These are phyloP conservation scores for Candida broadrunensis DNA, from an alignment of 805 yeast genomes.

Conservation along the genomic window DNA sequence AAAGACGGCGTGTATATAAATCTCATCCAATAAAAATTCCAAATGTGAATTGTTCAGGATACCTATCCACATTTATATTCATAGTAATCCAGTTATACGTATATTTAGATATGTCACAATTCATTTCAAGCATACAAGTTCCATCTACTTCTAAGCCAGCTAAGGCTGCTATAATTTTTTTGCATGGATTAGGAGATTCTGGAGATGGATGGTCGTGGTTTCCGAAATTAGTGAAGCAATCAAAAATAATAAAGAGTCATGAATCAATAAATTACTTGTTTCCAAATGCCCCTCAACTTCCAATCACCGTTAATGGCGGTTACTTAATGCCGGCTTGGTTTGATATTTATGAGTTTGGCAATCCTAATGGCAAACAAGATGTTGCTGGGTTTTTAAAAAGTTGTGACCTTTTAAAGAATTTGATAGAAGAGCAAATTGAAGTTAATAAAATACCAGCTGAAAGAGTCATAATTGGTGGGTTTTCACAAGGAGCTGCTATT, in stretches of 20 bases:
- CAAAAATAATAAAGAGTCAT: slow-evolving; percentile 46
- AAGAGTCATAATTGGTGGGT: slow-evolving; percentile 88
- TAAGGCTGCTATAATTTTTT: slow-evolving; percentile 60
- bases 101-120: slow-evolving; percentile 1
- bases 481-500: slow-evolving; percentile 90
- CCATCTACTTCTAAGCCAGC: slow-evolving; percentile 29
- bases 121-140: slow-evolving; percentile 8
- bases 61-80: too few species aligned
- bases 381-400: slow-evolving; percentile 51
- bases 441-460: slow-evolving; percentile 51
- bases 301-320: slow-evolving; percentile 69
- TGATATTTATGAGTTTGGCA: slow-evolving; percentile 60
- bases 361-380: slow-evolving; percentile 47
- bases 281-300: slow-evolving; percentile 82
- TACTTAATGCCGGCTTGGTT: slow-evolving; percentile 82
- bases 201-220: slow-evolving; percentile 89
- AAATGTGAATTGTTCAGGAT: too few species aligned
- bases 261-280: slow-evolving; percentile 63
- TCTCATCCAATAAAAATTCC: too few species aligned
- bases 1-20: too few species aligned
- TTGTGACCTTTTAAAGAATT: slow-evolving; percentile 40
- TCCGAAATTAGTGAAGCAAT: slow-evolving; percentile 55
- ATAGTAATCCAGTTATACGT: too few species aligned
- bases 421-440: slow-evolving; percentile 53
- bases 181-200: slow-evolving; percentile 91